Evolutionary conservation across 192 early-diverging fungal species (phyloP), one percentile per base, ranked within the genome.

Genomic region (Podochytrium sp.): DNA sequence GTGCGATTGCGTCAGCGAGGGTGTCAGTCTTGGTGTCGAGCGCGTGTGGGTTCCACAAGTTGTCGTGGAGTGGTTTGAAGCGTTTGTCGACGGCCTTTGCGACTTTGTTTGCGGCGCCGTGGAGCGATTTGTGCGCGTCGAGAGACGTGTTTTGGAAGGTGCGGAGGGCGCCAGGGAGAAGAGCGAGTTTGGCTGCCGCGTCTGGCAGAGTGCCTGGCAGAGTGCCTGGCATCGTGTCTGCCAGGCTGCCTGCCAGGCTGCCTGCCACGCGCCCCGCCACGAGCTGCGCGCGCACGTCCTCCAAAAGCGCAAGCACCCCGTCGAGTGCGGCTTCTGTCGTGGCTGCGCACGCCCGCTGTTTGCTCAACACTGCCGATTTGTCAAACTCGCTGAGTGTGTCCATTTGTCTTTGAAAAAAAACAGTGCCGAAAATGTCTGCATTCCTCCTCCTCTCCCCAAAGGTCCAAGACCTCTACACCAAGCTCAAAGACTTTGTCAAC

Each of bases 1-100:
- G 67, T 10, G 88, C 85, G 16, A 96, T 79, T 3, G 91, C 80
- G 50, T 80, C 83, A 61, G 83, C 76, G 41, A 98, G 76, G 33
- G 90, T 77, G 1, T 84, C 67, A 3, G 86, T 86, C 74, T 92
- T 92, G 25, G 84, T 83, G 57, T 89, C 92, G 60, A 98, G 91
- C 25, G 92, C 92, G 47, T 83, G 81, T 23, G 95, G 93, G 73
- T 81, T 79, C 80, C 79, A 83, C n/a, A 74, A 73, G 14, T 53
- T 42, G 71, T 86, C 80, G 25, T 41, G 29, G 27, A 7, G 57
- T 7, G 14, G 7, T 47, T 62, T 74, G 47, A 74, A 53, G 10
- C 50, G 58, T 37, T 32, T 59, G 18, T 84, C 82, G 34, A 84
- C 53, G 27, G 47, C 49, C 61, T 81, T 80, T 39, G 57, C 49